Evolutionary conservation across 306 rosid genomes (phyloP).

Genomic region (Hippophae gyantsensis): DNA sequence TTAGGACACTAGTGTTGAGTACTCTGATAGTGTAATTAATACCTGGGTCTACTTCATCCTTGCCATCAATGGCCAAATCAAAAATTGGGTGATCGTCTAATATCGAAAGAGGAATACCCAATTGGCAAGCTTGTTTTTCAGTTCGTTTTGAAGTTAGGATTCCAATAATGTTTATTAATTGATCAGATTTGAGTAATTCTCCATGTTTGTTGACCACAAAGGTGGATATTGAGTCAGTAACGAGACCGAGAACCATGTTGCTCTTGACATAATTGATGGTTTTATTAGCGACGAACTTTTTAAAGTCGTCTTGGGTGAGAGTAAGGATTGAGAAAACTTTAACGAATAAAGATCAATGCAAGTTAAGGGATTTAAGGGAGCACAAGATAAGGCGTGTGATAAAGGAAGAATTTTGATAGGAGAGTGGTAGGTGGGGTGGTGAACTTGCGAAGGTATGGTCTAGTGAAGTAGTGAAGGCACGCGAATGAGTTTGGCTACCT

Average conservation of each 20-base stretch:
- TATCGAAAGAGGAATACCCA: no score
- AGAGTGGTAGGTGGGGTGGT: constrained; percentile 36
- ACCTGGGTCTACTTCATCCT: constrained; percentile 77
- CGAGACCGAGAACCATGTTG: constrained; percentile 86
- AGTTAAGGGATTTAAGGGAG: constrained; percentile 18
- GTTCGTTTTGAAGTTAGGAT: constrained; percentile 50
- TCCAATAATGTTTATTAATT: constrained; percentile 50
- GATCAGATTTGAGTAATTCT: constrained; percentile 42
- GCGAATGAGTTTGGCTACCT: no score
- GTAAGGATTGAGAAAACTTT: constrained; percentile 39
- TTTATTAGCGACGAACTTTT: constrained; percentile 67
- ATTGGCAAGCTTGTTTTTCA: no score
- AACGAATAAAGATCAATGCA: constrained; percentile 28
- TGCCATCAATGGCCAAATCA: constrained; percentile 78
- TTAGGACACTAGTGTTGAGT: constrained; percentile 22
- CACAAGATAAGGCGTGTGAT: constrained; percentile 38
- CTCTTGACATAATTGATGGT: constrained; percentile 64
- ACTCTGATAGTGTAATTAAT: constrained; percentile 11
- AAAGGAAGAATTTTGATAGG: constrained; percentile 33
- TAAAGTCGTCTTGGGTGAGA: constrained; percentile 74
- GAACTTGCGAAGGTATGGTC: no score
- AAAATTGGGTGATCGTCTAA: neutral
- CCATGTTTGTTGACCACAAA: constrained; percentile 80
- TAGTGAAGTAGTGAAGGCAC: no score
- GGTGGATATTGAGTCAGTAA: constrained; percentile 84